A percentile compares a stretch with the other conserved stretches of the same genome.
phyloP scores from a whole-genome alignment of 768 basidiomycete genomes.

The Termitomyces sp. region DNA sequence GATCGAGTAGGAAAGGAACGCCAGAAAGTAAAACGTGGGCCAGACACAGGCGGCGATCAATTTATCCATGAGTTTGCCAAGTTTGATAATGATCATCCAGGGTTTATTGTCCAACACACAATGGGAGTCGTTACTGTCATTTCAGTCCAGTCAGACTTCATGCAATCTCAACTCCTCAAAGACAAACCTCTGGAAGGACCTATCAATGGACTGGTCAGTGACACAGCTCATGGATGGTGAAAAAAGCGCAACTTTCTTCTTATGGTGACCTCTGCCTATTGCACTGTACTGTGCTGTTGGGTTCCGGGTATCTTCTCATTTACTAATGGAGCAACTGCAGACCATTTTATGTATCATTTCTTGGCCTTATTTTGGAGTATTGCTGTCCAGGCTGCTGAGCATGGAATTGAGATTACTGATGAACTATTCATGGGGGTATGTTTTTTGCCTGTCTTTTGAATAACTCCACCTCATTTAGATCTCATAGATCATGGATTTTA shows the following conservation, averaged over 20 bases:
- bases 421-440: too few species aligned
- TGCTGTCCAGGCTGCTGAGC: too few species aligned
- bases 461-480: too few species aligned
- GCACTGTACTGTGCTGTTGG: slow-evolving; percentile 22
- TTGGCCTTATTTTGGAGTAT: slow-evolving; percentile 21
- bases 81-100: slow-evolving; percentile 13
- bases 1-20: slow-evolving; percentile 9
- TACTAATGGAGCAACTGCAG: slow-evolving; percentile 25
- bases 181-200: slow-evolving; percentile 9
- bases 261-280: slow-evolving; percentile 27
- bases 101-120: slow-evolving; percentile 15
- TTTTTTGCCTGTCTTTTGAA: too few species aligned
- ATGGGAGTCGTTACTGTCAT: slow-evolving; percentile 21
- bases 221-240: slow-evolving; percentile 33
- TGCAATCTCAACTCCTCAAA: slow-evolving; percentile 24
- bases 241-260: slow-evolving; percentile 21
- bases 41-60: not conserved
- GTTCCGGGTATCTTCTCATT: slow-evolving; percentile 27
- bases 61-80: slow-evolving; percentile 14
- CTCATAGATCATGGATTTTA: slow-evolving; percentile 12
- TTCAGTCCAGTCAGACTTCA: slow-evolving; percentile 23
- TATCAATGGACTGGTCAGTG: slow-evolving; percentile 30
- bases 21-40: not conserved
- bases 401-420: too few species aligned
- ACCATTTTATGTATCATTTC: slow-evolving; percentile 28